Conservation (phyloP, 2,329 filamentous ascomycete species). For the Xylariaceae sp. region DNA sequence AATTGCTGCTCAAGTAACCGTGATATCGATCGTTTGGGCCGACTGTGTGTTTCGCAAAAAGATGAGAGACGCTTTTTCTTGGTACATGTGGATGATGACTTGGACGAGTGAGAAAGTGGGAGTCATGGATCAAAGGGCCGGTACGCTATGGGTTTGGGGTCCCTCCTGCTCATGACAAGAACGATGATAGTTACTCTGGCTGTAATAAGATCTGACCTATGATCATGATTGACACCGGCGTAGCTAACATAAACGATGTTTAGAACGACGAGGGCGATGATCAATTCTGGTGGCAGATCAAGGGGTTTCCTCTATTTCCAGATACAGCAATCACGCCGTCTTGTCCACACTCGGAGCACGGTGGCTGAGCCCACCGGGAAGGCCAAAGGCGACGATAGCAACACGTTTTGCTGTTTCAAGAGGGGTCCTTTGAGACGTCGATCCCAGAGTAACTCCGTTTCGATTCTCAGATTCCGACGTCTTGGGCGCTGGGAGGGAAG, state of each 20-base stretch:
- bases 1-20: too few species aligned
- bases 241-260: not conserved
- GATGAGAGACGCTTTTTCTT: too few species aligned
- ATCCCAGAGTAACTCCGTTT: constrained; percentile 23
- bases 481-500: constrained; percentile 5
- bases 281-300: too few species aligned
- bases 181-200: not conserved
- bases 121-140: too few species aligned
- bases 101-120: too few species aligned
- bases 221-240: not conserved
- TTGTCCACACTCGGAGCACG: not conserved
- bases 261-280: not conserved
- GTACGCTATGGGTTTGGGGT: too few species aligned
- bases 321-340: too few species aligned
- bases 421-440: constrained; percentile 22
- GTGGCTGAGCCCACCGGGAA: constrained; percentile 16
- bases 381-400: constrained; percentile 15
- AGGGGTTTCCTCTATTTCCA: too few species aligned
- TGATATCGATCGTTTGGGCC: too few species aligned
- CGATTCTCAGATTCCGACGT: constrained; percentile 12
- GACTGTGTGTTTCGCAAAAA: too few species aligned
- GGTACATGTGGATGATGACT: too few species aligned
- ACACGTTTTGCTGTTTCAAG: constrained; percentile 19
- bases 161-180: too few species aligned
- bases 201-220: not conserved